phyloP scores from a whole-genome alignment of 805 yeast species.

The Metschnikowia cerradonensis region DNA sequence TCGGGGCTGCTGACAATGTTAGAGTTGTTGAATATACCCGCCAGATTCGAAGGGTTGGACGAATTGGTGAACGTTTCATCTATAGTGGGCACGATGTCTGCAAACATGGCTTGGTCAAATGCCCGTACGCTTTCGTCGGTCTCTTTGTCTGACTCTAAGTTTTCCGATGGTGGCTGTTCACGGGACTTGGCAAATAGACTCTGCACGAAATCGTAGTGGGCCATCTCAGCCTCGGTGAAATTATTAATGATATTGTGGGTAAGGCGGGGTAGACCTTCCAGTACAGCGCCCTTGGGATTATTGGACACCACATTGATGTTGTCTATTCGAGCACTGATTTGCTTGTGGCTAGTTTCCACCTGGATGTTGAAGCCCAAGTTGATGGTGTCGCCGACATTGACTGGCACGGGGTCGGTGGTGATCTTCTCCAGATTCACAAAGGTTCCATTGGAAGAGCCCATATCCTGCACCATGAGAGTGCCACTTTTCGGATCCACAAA shows the following conservation, averaged over 20 bases:
- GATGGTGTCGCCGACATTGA: constrained; percentile 79
- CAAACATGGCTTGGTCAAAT: constrained; percentile 59
- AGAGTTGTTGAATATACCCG: constrained; percentile 58
- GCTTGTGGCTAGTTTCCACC: constrained; percentile 65
- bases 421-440: constrained; percentile 77
- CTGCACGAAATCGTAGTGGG: constrained; percentile 35
- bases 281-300: constrained; percentile 15
- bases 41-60: constrained; percentile 39
- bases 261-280: constrained; percentile 12
- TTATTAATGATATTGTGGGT: constrained; percentile 13
- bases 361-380: constrained; percentile 91
- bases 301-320: constrained; percentile 57
- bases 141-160: constrained; percentile 1
- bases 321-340: constrained; percentile 80
- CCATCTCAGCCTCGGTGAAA: constrained; percentile 27
- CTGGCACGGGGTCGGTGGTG: constrained; percentile 54
- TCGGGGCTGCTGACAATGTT: constrained; percentile 54
- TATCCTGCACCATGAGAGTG: constrained; percentile 72
- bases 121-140: constrained; percentile 16
- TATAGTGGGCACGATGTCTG: constrained; percentile 48
- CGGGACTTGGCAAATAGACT: constrained; percentile 20
- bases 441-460: constrained; percentile 92
- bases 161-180: constrained; percentile 7
- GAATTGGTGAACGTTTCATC: constrained; percentile 42
- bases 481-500: constrained; percentile 65